A percentile compares a stretch with the other conserved stretches of the same genome.
Evolutionary conservation across 371 early-diverging fungal genomes (phyloP).

Genomic region (Lichtheimia ramosa): DNA sequence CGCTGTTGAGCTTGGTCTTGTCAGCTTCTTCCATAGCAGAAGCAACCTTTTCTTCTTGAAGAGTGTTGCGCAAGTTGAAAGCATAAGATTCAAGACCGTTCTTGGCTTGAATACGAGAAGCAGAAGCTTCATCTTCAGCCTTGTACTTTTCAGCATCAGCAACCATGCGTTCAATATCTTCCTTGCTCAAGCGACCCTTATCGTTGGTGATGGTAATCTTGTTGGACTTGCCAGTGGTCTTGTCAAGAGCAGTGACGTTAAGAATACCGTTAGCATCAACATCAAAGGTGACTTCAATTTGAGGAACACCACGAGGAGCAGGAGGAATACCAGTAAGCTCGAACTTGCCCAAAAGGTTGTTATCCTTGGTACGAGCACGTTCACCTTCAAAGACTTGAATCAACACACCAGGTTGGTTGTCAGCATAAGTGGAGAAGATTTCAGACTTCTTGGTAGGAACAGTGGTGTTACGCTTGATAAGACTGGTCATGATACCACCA

Average conservation of each 20-base stretch:
- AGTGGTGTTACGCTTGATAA: conserved; percentile 86
- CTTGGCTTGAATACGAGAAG: conserved; percentile 80
- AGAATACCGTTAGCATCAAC: conserved; percentile 95
- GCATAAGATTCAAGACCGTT: conserved; percentile 87
- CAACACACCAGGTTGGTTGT: conserved; percentile 92
- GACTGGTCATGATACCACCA: conserved; percentile 81
- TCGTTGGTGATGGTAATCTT: conserved; percentile 94
- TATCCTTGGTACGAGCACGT: conserved; percentile 88
- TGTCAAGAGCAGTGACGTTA: conserved; percentile 92
- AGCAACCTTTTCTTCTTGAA: conserved; percentile 81
- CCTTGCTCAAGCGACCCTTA: conserved; percentile 84
- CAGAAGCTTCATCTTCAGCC: conserved; percentile 82
- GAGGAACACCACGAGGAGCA: conserved; percentile 89
- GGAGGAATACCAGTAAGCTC: conserved; percentile 87
- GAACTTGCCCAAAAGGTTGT: conserved; percentile 93
- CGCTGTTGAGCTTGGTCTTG: conserved; percentile 83
- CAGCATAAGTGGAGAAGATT: conserved; percentile 93
- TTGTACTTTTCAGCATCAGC: conserved; percentile 87
- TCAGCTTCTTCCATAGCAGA: conserved; percentile 79
- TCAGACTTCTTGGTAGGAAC: conserved; percentile 92
- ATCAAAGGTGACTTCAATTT: conserved; percentile 93
- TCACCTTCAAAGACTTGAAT: conserved; percentile 96
- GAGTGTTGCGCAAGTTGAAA: conserved; percentile 83
- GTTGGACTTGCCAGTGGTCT: conserved; percentile 85
- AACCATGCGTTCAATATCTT: conserved; percentile 92